Evolutionary conservation across 805 yeast species (phyloP), one percentile per base, ranked within the genome.

Genomic region (Barnettozyma sp.): DNA sequence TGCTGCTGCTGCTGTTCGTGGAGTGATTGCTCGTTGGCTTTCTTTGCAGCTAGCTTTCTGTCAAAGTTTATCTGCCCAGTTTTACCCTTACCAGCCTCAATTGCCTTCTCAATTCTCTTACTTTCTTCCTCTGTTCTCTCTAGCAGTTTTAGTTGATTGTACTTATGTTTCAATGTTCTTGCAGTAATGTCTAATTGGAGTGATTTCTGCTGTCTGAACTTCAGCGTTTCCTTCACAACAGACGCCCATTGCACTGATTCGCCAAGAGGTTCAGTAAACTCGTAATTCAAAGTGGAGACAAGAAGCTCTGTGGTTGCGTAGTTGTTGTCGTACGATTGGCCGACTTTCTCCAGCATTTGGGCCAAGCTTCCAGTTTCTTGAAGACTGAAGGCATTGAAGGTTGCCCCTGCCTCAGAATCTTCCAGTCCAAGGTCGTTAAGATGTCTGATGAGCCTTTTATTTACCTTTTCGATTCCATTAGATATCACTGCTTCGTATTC

Each of bases 311-410:
- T 54, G 8, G 77, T 68, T 2, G 77, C 70, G 42, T 72, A 76
- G 22, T 73, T 73, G 26, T 79, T 74, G 55, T 92, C 97, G 48
- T 84, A 78, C 1, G 84, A 80, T 51, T 83, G 88, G 1, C 97
- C 97, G 22, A 85, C 70, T 44, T 78, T 76, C 54, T 92, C 97
- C 36, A 78, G 55, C 1, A 74, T 73, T 5, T 72, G 57, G 42
- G 73, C 76, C 39, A 73, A 70, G 22, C 41, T 29, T 4, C 48
- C 39, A 21, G 37, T 36, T 34, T 63, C 66, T 45, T 76, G 78
- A 26, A 77, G 54, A 36, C 76, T 66, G 50, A 76, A 72, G 1
- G 76, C 74, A 45, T 77, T 77, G 50, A 71, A 75, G 39, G 68
- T 67, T 2, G 76, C 79, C 4, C 94, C 95, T 12, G 83, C 63